Evolutionary conservation across 768 basidiomycete species (phyloP).

Genomic region (Thelephora ganbajun): DNA sequence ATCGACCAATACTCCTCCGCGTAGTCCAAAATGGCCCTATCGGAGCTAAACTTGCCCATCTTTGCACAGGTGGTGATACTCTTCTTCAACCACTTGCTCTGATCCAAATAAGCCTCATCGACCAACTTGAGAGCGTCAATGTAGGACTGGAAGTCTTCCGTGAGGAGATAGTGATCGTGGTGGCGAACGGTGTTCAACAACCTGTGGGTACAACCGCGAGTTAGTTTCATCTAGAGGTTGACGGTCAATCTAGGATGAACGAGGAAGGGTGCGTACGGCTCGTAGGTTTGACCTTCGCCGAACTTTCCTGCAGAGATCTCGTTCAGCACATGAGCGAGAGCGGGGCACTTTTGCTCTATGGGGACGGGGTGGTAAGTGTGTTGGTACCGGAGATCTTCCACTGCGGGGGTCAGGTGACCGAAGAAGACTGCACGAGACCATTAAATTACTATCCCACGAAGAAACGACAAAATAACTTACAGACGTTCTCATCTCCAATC

Average conservation of each 20-base stretch:
- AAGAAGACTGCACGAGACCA: slow-evolving; percentile 54
- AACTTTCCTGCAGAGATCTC: slow-evolving; percentile 67
- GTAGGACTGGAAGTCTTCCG: slow-evolving; percentile 92
- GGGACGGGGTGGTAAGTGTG: slow-evolving; percentile 76
- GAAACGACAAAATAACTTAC: slow-evolving; percentile 32
- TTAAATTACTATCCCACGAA: neutral
- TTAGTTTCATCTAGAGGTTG: too few relatives aligned
- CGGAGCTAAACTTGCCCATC: slow-evolving; percentile 98
- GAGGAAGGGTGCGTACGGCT: slow-evolving; percentile 45
- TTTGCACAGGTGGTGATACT: slow-evolving; percentile 73
- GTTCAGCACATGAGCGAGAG: slow-evolving; percentile 66
- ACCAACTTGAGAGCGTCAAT: slow-evolving; percentile 76
- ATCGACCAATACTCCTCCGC: slow-evolving; percentile 34
- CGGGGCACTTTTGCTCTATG: slow-evolving; percentile 72
- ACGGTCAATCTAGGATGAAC: slow-evolving; percentile 2
- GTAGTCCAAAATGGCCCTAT: slow-evolving; percentile 85
- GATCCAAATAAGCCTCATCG: slow-evolving; percentile 77
- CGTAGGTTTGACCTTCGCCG: slow-evolving; percentile 70
- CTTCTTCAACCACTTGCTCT: slow-evolving; percentile 84
- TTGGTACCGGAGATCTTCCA: slow-evolving; percentile 77
- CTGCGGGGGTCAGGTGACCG: slow-evolving; percentile 75
- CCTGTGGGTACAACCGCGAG: slow-evolving; percentile 19
- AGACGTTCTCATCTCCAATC: slow-evolving; percentile 85
- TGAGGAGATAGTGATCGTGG: slow-evolving; percentile 66
- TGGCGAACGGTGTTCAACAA: slow-evolving; percentile 66